Percentiles rank a stretch among this genome's conserved stretches.
Conservation (phyloP, 1,139 yeast species). For the Magnusiomyces paraingens region DNA sequence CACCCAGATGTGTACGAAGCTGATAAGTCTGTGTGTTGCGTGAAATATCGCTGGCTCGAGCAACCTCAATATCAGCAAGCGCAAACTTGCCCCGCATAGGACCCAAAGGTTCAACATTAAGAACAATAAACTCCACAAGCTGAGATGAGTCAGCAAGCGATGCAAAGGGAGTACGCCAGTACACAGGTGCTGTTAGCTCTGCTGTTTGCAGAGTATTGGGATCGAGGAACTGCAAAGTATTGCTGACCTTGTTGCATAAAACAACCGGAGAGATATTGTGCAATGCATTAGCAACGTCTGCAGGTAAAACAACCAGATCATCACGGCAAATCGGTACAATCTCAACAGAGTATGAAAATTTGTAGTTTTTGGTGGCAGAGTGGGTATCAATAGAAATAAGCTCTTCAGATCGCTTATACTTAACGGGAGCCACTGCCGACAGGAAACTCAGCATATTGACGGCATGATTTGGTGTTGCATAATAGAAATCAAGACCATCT, state of each 20-base stretch:
- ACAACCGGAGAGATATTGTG: constrained; percentile 83
- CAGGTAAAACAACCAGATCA: constrained; percentile 86
- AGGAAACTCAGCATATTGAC: constrained; percentile 89
- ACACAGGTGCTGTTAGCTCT: constrained; percentile 67
- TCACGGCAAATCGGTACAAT: constrained; percentile 97
- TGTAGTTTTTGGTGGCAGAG: constrained; percentile 79
- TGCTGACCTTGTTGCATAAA: constrained; percentile 75
- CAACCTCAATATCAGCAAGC: constrained; percentile 83
- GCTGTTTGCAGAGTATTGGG: constrained; percentile 75
- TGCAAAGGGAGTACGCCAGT: constrained; percentile 83
- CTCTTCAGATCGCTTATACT: constrained; percentile 81
- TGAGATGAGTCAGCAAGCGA: constrained; percentile 73
- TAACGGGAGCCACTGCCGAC: constrained; percentile 80
- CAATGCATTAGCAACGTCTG: constrained; percentile 71
- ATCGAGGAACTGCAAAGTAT: constrained; percentile 78
- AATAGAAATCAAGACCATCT: constrained; percentile 94
- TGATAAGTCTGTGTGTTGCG: constrained; percentile 71
- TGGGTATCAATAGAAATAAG: constrained; percentile 89
- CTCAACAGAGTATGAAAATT: constrained; percentile 89
- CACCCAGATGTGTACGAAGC: constrained; percentile 88
- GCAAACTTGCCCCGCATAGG: constrained; percentile 73
- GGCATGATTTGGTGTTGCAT: constrained; percentile 85
- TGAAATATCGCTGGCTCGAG: constrained; percentile 82
- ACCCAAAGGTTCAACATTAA: constrained; percentile 94
- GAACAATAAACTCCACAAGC: constrained; percentile 79